Percentiles rank a stretch among this genome's conserved stretches.
Evolutionary conservation across 1,139 yeast species (phyloP).

Genomic region (Yarrowia galli): DNA sequence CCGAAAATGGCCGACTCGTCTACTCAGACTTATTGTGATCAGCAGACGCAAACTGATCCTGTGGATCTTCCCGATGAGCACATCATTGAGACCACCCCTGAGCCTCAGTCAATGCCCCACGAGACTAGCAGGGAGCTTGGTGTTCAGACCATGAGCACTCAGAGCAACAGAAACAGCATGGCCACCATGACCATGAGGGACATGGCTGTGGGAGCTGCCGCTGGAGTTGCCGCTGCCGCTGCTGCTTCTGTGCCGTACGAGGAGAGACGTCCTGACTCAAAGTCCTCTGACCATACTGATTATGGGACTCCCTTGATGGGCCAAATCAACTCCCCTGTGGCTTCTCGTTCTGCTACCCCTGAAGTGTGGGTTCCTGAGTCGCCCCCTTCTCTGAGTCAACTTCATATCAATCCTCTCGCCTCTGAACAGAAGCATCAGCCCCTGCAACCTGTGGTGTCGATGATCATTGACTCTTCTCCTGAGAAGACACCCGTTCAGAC

Average conservation of each 20-base stretch:
- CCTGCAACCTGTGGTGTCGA: constrained; percentile 8
- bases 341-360: constrained; percentile 1
- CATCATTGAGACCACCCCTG: constrained; percentile 14
- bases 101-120: not conserved
- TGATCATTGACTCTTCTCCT: constrained; percentile 35
- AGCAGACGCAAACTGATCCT: constrained; percentile 41
- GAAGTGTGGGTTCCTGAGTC: constrained; percentile 22
- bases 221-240: not conserved
- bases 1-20: constrained; percentile 32
- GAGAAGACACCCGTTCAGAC: constrained; percentile 6
- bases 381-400: constrained; percentile 8
- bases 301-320: not conserved
- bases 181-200: constrained; percentile 1
- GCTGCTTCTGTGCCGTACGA: not conserved
- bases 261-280: not conserved
- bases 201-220: not conserved
- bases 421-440: constrained; percentile 26
- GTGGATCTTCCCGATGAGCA: constrained; percentile 34
- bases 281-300: constrained; percentile 13
- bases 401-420: constrained; percentile 13
- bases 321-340: not conserved
- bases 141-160: constrained; percentile 26
- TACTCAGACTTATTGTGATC: constrained; percentile 29
- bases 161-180: constrained; percentile 9
- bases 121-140: constrained; percentile 15